Conservation (phyloP, 2,329 filamentous ascomycete species). For the Fusarium multiceps region DNA sequence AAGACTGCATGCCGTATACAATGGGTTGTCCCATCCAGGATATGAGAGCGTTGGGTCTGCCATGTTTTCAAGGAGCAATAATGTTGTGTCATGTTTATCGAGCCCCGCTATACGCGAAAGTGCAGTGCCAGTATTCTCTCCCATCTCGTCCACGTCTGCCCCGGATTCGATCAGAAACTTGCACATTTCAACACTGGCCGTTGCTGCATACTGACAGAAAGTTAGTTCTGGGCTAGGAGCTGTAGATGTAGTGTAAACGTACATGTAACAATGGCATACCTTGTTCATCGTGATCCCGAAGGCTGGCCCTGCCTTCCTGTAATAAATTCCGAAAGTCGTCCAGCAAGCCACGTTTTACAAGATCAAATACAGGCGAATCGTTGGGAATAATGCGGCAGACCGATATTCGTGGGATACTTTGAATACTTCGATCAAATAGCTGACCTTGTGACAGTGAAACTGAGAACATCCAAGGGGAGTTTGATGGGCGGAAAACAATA, state of each 20-base stretch:
- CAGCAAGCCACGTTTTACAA: background rate
- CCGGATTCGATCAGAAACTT: background rate
- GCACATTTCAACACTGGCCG: background rate
- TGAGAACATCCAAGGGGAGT: background rate
- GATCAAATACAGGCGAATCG: background rate
- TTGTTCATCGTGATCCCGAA: background rate
- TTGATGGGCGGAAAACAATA: background rate
- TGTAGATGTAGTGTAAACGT: background rate
- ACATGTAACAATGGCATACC: background rate
- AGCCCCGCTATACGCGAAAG: background rate
- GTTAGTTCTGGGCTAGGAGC: background rate
- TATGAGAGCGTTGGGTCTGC: background rate
- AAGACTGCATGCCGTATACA: background rate
- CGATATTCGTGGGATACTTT: background rate
- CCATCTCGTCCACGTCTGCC: background rate
- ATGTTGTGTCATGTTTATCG: background rate
- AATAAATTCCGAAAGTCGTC: background rate
- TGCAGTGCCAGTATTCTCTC: background rate
- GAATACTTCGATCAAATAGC: background rate
- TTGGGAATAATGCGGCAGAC: background rate
- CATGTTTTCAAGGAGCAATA: background rate
- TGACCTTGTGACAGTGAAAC: background rate
- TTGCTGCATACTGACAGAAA: background rate
- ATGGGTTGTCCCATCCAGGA: background rate
- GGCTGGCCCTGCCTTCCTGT: background rate